Evolutionary conservation across 495 filamentous ascomycete genomes (phyloP).

Genomic region (Neurospora sp.): DNA sequence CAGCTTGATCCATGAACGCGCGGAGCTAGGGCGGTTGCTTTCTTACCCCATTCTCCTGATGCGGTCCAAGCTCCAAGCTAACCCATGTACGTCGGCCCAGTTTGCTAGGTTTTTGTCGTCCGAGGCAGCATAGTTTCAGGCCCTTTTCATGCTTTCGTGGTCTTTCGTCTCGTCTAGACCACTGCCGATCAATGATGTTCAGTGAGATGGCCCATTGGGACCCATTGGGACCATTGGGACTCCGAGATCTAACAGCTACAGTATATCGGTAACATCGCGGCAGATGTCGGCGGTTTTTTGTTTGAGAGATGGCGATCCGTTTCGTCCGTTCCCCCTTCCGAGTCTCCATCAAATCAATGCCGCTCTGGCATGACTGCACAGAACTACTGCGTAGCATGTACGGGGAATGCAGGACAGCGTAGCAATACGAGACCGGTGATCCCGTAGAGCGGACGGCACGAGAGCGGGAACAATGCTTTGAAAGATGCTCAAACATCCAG

Average conservation of each 20-base stretch:
- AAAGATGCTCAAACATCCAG: neutral
- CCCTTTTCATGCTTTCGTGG: neutral
- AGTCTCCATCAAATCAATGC: neutral
- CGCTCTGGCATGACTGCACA: neutral
- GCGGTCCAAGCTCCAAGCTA: neutral
- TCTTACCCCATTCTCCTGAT: neutral
- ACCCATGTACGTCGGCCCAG: neutral
- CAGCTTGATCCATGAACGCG: neutral
- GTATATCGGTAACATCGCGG: neutral
- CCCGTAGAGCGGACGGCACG: neutral
- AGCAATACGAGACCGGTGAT: neutral
- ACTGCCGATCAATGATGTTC: neutral
- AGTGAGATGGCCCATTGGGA: neutral
- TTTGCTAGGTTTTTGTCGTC: neutral
- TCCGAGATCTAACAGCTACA: neutral
- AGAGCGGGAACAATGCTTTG: neutral
- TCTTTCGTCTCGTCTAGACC: neutral
- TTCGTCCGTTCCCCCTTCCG: neutral
- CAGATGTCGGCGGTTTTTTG: neutral
- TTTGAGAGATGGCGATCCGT: constrained; percentile 1
- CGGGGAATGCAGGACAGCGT: neutral
- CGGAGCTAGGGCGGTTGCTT: neutral
- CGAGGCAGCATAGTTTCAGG: neutral
- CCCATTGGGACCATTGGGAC: neutral
- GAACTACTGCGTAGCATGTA: neutral